Evolutionary conservation across 495 filamentous ascomycete species (phyloP), one percentile per base, ranked within the genome.

Genomic region (Penicillium lividum): DNA sequence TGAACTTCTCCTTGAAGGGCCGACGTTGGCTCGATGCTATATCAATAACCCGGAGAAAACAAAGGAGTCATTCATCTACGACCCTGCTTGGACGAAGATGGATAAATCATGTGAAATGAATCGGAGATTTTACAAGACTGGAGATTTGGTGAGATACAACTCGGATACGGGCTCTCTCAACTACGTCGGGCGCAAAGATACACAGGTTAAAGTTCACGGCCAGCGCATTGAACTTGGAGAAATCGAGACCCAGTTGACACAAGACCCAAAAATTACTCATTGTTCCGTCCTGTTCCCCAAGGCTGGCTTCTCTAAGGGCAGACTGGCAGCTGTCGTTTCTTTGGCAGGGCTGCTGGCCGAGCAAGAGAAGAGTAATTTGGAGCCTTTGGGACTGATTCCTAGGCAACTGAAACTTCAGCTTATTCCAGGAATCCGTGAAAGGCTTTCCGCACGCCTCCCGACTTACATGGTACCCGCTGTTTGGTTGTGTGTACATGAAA

Each of bases 191-290:
- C 74, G 86, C 30, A 84, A 84, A 53, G 86, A 89, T 57, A 81
- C 81, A 1, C 85, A 88, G 62, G 82, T 87, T n/a, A 89, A 89
- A 68, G 70, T 88, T 16, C 80, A 84, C 40, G 86, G 86, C 10
- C 86, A 89, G 61, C 73, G 86, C 31, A 78, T 89, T 34, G 86
- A 89, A 64, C 70, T 89, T 15, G 82, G 80, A 3, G 86, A 89
- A 59, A 83, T 89, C 46, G 86, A 89, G 63, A 80, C 81, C 57
- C 74, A 82, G 61, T 63, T 77, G 51, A 68, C 58, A 46, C 60
- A 61, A 11, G 65, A 74, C 27, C 27, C 52, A 3, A 46, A 64
- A 18, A 59, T 75, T n/a, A 73, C 77, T 38, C 74, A 78, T 31
- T 75, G 76, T 36, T 65, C 79, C 0, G 67, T 74, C 58, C 78